Conservation (phyloP, 768 basidiomycete species). For the Sarcodon sp. region DNA sequence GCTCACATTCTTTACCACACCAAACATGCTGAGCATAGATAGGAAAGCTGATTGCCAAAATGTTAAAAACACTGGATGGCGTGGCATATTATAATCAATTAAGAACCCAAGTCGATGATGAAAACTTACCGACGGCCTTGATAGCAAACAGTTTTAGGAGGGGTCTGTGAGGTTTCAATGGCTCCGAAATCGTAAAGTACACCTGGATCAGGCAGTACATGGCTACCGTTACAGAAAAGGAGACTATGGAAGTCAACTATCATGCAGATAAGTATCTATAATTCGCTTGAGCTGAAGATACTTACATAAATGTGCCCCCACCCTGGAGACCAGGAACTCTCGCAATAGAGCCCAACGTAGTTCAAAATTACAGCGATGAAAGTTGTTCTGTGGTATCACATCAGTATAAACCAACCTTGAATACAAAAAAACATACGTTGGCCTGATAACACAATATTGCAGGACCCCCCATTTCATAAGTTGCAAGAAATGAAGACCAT, state of each 20-base stretch:
- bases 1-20: conserved; percentile 50
- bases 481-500: conserved; percentile 58
- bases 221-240: conserved; percentile 59
- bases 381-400: conserved; percentile 28
- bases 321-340: conserved; percentile 50
- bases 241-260: conserved; percentile 48
- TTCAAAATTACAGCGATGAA: conserved; percentile 49
- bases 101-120: neutral
- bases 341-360: conserved; percentile 58
- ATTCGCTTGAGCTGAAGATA: neutral
- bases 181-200: conserved; percentile 40
- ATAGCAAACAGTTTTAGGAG: conserved; percentile 58
- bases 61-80: conserved; percentile 42
- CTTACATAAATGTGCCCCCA: conserved; percentile 63
- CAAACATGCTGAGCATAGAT: conserved; percentile 39
- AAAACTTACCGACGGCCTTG: conserved; percentile 52
- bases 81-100: neutral
- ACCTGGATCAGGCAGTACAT: conserved; percentile 74
- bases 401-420: neutral
- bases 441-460: conserved; percentile 59
- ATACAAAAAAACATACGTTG: conserved; percentile 24
- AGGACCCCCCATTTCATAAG: conserved; percentile 69
- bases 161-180: conserved; percentile 46
- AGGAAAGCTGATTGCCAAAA: conserved; percentile 67
- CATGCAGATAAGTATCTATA: neutral